Evolutionary conservation across 331 rosid species (phyloP), one percentile per base, ranked within the genome.

Genomic region (Pyrus hybrid): DNA sequence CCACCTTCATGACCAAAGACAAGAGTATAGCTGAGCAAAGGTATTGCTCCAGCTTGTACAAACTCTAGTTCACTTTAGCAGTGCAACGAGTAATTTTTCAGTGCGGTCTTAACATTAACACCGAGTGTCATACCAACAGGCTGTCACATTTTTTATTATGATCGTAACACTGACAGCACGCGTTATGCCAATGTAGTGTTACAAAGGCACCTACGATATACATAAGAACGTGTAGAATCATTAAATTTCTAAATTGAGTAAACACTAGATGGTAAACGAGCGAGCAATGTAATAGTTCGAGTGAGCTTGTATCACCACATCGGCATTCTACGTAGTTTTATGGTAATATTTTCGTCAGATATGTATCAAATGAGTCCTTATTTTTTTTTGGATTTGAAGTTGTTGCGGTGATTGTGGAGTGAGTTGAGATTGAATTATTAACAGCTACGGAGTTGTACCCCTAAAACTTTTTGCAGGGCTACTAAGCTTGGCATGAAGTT

Each of bases 1-100:
- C 99, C 18, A 92, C 99, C 7, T 90, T 91, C 90, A 77, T 90
- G 77, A 94, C 99, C 68, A 35, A 80, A 3, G 96, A 90, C 73
- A 41, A 41, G 83, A 9, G 51, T 53, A 63, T 94, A 18, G 97
- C 99, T 16, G 88, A 87, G 75, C 83, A 94, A 81, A 93, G 98
- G 97, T 76, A 20, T 18, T 23, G 33, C 20, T 67, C 7, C 23
- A 30, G 56, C 3, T 75, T 49, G 3, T 37, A 45, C 22, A 29
- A 3, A 57, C 13, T 22, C 25, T 22, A 58, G 8, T 58, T 58
- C 63, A 8, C 28, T 22, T 58, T 58, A 58, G 13, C 63, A 21
- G 14, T 58, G 23, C 30, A 22, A 58, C 14, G 21, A 14, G 32
- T 13, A 62, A 26, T 13, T 58, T 58, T 22, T 58, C 63, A 10